Percentiles rank a stretch among this genome's conserved stretches.
These are phyloP conservation scores for Entophlyctis luteolus DNA, from an alignment of 192 early-diverging fungal species.

Conservation along the genomic window DNA sequence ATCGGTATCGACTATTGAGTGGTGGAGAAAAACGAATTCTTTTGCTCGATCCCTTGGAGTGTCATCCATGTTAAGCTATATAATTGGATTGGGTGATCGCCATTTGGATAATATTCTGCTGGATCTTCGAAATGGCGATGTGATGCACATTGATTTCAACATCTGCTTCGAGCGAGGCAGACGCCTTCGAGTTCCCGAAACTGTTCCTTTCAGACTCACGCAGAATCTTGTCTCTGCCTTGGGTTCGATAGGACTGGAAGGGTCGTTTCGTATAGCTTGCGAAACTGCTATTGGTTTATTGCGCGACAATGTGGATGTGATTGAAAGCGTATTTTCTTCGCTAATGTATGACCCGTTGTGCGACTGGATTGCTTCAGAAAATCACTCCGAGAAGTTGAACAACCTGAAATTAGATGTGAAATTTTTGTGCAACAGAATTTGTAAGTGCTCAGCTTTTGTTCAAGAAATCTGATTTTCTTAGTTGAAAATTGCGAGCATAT, in stretches of 20 bases:
- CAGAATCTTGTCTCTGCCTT: constrained; percentile 42
- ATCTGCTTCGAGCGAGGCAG: constrained; percentile 70
- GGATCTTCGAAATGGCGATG: constrained; percentile 39
- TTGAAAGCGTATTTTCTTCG: constrained; percentile 52
- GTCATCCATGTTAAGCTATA: constrained; percentile 62
- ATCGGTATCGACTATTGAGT: constrained; percentile 28
- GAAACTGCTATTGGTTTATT: constrained; percentile 37
- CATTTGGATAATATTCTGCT: constrained; percentile 74
- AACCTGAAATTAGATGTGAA: constrained; percentile 47
- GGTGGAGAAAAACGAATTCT: constrained; percentile 37
- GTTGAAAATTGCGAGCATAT: no score
- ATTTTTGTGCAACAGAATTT: constrained; percentile 39
- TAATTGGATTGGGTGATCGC: constrained; percentile 67
- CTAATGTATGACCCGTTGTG: constrained; percentile 57
- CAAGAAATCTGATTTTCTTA: no score
- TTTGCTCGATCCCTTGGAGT: constrained; percentile 54
- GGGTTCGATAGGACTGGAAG: constrained; percentile 42
- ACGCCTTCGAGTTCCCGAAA: constrained; percentile 62
- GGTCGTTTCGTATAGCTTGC: constrained; percentile 40
- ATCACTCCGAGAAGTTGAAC: constrained; percentile 20
- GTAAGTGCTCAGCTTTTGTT: constrained; percentile 17
- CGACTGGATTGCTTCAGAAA: constrained; percentile 42
- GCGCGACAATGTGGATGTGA: constrained; percentile 38
- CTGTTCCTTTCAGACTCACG: constrained; percentile 73
- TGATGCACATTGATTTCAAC: constrained; percentile 75